These are phyloP conservation scores for Clavispora vitiphila DNA, from an alignment of 805 yeast genomes.

Conservation along the genomic window DNA sequence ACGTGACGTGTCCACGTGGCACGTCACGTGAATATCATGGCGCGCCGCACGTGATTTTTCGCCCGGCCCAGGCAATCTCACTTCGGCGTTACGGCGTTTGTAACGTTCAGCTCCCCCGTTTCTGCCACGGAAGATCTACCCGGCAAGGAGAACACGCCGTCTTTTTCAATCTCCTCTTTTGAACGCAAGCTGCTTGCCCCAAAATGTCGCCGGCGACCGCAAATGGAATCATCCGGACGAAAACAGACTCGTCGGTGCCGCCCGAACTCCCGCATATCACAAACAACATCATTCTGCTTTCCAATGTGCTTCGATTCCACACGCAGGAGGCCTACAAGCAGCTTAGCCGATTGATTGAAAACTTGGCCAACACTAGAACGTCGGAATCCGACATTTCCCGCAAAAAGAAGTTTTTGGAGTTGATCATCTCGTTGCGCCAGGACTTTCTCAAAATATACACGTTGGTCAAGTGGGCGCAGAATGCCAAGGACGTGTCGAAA, in stretches of 20 bases:
- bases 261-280: slow-evolving; percentile 67
- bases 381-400: slow-evolving; percentile 54
- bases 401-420: slow-evolving; percentile 63
- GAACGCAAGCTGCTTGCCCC: background rate
- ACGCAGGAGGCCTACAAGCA: slow-evolving; percentile 61
- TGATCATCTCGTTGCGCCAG: slow-evolving; percentile 69
- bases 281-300: slow-evolving; percentile 61
- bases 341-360: slow-evolving; percentile 55
- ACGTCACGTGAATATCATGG: background rate
- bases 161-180: background rate
- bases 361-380: slow-evolving; percentile 42
- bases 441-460: slow-evolving; percentile 84
- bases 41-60: background rate
- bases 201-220: background rate
- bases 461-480: slow-evolving; percentile 81
- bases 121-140: background rate
- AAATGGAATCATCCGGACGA: background rate
- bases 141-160: background rate
- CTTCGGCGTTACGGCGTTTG: too few species aligned
- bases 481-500: slow-evolving; percentile 62
- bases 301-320: slow-evolving; percentile 53
- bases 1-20: background rate
- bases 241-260: background rate
- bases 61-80: background rate
- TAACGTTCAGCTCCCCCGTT: background rate